phyloP scores from a whole-genome alignment of 2,329 filamentous ascomycete species.

The Metarhizium guizhouense region DNA sequence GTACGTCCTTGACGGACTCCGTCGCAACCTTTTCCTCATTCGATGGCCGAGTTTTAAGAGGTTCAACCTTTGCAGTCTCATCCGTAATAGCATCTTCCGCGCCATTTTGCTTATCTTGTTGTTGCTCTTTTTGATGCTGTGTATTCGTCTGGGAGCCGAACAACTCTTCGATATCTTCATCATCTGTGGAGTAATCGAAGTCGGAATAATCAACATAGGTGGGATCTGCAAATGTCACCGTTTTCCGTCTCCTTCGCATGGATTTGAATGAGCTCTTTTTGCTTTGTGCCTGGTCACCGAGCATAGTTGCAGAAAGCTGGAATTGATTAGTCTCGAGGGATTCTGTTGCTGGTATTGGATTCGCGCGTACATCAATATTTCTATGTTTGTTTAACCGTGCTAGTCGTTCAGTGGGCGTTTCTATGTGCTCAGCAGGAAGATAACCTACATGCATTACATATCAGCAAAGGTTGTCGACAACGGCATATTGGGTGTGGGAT shows the following conservation, averaged over 20 bases:
- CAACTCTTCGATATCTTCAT: conserved; percentile 43
- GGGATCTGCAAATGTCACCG: conserved; percentile 73
- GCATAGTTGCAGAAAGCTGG: conserved; percentile 54
- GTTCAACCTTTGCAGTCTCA: conserved; percentile 46
- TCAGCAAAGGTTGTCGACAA: background rate
- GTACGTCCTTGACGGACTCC: conserved; percentile 18
- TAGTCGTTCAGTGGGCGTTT: conserved; percentile 90
- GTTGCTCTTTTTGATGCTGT: conserved; percentile 20
- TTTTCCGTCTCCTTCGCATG: conserved; percentile 78
- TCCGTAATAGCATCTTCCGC: conserved; percentile 30
- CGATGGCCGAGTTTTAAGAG: conserved; percentile 38
- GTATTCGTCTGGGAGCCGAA: conserved; percentile 25
- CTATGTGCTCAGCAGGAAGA: conserved; percentile 93
- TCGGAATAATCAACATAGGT: conserved; percentile 86
- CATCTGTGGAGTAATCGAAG: conserved; percentile 75
- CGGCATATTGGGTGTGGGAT: conserved; percentile 1
- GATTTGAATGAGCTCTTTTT: conserved; percentile 75
- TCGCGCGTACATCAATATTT: conserved; percentile 77
- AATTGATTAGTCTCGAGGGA: conserved; percentile 10
- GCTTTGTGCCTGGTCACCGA: conserved; percentile 61
- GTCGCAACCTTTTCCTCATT: conserved; percentile 31
- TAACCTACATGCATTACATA: conserved; percentile 55
- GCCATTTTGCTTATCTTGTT: conserved; percentile 12
- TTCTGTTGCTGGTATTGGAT: background rate
- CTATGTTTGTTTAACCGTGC: conserved; percentile 94